A percentile compares a stretch with the other conserved stretches of the same genome.
These are phyloP conservation scores for Trichoderma atrobrunneum DNA, from an alignment of 2,329 filamentous ascomycete genomes.

Conservation along the genomic window DNA sequence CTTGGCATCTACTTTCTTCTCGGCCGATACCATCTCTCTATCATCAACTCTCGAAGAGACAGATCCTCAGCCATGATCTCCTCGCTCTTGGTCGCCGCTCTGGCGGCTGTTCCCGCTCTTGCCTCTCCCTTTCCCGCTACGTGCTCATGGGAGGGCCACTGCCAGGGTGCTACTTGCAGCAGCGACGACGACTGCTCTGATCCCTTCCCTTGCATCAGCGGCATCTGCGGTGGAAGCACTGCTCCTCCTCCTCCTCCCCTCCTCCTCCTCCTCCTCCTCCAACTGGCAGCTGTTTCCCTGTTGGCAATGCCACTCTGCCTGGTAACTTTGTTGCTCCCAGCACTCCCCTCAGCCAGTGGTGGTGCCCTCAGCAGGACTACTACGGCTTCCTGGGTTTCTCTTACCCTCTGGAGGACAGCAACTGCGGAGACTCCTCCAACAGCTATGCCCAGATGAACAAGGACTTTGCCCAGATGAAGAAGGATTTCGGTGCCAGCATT, in stretches of 20 bases:
- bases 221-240: not conserved
- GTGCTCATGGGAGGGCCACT: not conserved
- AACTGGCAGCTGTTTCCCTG: conserved; percentile 23
- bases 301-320: conserved; percentile 21
- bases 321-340: conserved; percentile 17
- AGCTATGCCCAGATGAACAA: conserved; percentile 22
- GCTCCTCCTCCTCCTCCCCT: no score
- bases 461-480: conserved; percentile 25
- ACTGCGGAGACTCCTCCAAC: conserved; percentile 21
- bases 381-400: conserved; percentile 26
- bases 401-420: conserved; percentile 23
- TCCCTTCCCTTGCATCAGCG: not conserved
- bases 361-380: conserved; percentile 24
- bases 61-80: conserved; percentile 11
- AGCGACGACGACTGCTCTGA: not conserved
- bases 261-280: no score
- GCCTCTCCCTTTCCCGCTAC: conserved; percentile 7
- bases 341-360: conserved; percentile 22
- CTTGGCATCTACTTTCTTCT: not conserved
- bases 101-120: conserved; percentile 16
- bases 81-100: conserved; percentile 15
- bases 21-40: not conserved
- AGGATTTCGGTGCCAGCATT: conserved; percentile 24
- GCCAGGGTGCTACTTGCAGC: not conserved
- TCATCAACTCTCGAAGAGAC: not conserved